Evolutionary conservation across 495 filamentous ascomycete genomes (phyloP), one percentile per base, ranked within the genome.

Genomic region (Cairneyella variabilis): DNA sequence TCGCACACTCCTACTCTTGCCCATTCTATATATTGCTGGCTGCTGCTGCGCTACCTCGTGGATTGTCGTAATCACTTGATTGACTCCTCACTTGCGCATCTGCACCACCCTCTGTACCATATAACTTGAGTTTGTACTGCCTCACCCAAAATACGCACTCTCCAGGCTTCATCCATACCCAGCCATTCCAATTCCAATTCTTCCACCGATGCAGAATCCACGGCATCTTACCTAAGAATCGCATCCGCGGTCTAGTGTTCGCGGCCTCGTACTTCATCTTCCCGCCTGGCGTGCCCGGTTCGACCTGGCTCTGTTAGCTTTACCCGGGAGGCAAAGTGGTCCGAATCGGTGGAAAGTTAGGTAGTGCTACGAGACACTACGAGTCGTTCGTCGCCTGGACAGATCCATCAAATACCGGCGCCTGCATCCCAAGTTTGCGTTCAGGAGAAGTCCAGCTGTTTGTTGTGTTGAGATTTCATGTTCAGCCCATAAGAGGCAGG

Each of bases 131-230:
- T 21, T 1, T 11, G 20, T 45, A 26, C 41, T 45, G 41, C 41
- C 41, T 45, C 41, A 18, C 7, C 41, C 20, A 45, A 27, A 26
- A 45, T 45, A 45, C n/a, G n/a, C n/a, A n/a, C n/a, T 28, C 41
- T 27, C 27, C 38, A 41, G 7, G 17, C 17, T 18, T 11, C n/a
- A 41, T 1, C 38, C 38, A 16, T 3, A n/a, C 14, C 36, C 36
- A n/a, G 3, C 36, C 38, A 21, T 17, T n/a, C n/a, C n/a, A n/a
- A n/a, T n/a, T n/a, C n/a, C 38, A 6, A 20, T 21, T 21, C 38
- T 6, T 21, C 23, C 38, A 21, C 23, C 38, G 38, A 16, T 21
- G 23, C 38, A 16, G 23, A 21, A 41, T 20, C n/a, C n/a, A n/a
- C n/a, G n/a, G 38, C 38, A 3, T 7, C 38, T 41, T 41, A 41